These are phyloP conservation scores for Penicillium sp. DNA, from an alignment of 2,329 filamentous ascomycete species.

Conservation along the genomic window DNA sequence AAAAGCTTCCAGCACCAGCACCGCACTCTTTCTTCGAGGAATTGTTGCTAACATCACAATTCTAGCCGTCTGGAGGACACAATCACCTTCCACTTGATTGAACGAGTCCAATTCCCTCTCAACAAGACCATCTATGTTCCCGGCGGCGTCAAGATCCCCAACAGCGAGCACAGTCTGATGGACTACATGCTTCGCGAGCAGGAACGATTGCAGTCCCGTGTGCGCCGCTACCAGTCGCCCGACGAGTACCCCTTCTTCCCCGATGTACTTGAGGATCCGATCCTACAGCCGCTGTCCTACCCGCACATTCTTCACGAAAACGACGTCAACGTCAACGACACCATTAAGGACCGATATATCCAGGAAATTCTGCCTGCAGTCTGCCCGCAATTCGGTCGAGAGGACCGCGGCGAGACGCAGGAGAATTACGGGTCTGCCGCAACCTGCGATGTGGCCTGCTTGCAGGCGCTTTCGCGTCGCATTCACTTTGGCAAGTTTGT, in stretches of 20 bases:
- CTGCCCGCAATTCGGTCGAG: slow-evolving; percentile 72
- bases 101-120: slow-evolving; percentile 94
- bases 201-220: slow-evolving; percentile 86
- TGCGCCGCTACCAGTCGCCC: slow-evolving; percentile 91
- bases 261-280: slow-evolving; percentile 72
- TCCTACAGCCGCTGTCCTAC: slow-evolving; percentile 86
- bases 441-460: slow-evolving; percentile 83
- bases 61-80: slow-evolving; percentile 91
- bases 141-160: slow-evolving; percentile 76
- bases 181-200: slow-evolving; percentile 93
- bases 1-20: neutral
- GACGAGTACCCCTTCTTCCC: slow-evolving; percentile 99
- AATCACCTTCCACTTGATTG: slow-evolving; percentile 95
- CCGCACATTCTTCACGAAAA: slow-evolving; percentile 85
- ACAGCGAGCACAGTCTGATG: slow-evolving; percentile 74
- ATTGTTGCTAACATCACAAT: slow-evolving; percentile 12
- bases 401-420: slow-evolving; percentile 78
- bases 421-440: slow-evolving; percentile 96
- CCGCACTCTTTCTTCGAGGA: neutral
- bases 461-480: slow-evolving; percentile 85
- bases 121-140: slow-evolving; percentile 85
- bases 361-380: slow-evolving; percentile 79
- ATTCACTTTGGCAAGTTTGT: slow-evolving; percentile 99
- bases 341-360: slow-evolving; percentile 85
- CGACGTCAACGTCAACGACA: slow-evolving; percentile 83